phyloP scores from a whole-genome alignment of 208 protist species.

The Crithidia brevicula region DNA sequence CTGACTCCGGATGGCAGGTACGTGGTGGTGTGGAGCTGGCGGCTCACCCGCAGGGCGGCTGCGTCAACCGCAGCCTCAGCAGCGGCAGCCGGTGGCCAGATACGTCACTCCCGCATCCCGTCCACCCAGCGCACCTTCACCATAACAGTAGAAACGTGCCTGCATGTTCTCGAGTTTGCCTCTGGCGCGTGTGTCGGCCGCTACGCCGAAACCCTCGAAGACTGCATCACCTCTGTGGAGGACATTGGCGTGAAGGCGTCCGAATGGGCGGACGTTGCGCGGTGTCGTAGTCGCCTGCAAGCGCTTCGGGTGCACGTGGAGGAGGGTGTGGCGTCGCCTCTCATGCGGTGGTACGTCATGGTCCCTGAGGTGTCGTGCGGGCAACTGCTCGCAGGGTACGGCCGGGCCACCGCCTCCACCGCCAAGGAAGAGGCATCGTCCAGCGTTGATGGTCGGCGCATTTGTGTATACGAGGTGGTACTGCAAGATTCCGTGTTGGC shows the following conservation, averaged over 20 bases:
- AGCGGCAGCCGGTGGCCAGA: background rate
- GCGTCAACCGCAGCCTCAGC: background rate
- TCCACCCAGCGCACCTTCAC: slow-evolving; percentile 18
- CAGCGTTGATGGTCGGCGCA: background rate
- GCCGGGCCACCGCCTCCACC: background rate
- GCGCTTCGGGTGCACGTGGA: slow-evolving; percentile 18
- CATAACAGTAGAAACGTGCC: slow-evolving; percentile 26
- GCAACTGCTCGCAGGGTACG: slow-evolving; percentile 23
- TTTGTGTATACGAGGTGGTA: slow-evolving; percentile 28
- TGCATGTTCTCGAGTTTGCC: slow-evolving; percentile 56
- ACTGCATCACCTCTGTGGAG: background rate
- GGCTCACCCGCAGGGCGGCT: slow-evolving; percentile 12
- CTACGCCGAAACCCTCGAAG: slow-evolving; percentile 5
- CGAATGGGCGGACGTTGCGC: slow-evolving; percentile 19
- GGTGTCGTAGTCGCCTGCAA: slow-evolving; percentile 26
- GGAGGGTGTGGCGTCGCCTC: slow-evolving; percentile 3
- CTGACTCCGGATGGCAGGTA: slow-evolving; percentile 49
- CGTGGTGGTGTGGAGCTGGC: slow-evolving; percentile 51
- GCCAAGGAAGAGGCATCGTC: background rate
- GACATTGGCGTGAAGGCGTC: background rate
- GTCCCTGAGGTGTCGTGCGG: slow-evolving; percentile 31
- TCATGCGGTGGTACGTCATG: slow-evolving; percentile 31
- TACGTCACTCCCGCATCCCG: slow-evolving; percentile 23
- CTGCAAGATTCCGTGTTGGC: background rate
- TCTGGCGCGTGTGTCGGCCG: slow-evolving; percentile 39